These are phyloP conservation scores for Cyclotella kingstonii DNA, from an alignment of 108 stramenopile species.

Conservation along the genomic window DNA sequence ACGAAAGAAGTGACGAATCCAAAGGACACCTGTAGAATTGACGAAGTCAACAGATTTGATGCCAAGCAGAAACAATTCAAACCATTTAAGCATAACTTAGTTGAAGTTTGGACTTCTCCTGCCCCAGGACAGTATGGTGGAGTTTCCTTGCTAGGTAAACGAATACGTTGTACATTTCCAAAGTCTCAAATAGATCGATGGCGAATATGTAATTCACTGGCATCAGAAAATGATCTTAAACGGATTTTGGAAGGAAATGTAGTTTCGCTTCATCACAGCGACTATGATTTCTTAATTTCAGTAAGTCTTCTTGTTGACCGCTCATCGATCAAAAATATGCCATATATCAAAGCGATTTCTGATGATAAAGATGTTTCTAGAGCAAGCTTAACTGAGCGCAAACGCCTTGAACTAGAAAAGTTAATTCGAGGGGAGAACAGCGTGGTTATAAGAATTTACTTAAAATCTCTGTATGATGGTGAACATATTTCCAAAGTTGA, in stretches of 20 bases:
- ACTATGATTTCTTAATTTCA: constrained; percentile 10
- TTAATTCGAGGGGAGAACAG: constrained; percentile 55
- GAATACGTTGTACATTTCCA: constrained; percentile 64
- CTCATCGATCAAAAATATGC: constrained; percentile 24
- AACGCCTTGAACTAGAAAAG: constrained; percentile 42
- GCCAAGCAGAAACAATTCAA: not conserved
- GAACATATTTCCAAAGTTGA: constrained; percentile 17
- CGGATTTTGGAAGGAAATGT: constrained; percentile 64
- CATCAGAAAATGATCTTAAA: constrained; percentile 7
- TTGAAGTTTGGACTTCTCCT: constrained; percentile 65
- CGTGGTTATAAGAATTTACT: constrained; percentile 39
- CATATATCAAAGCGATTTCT: constrained; percentile 45
- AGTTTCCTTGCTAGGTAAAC: constrained; percentile 57
- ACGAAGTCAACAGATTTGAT: not conserved
- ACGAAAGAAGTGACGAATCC: not conserved
- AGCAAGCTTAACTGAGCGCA: constrained; percentile 26
- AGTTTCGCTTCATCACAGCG: constrained; percentile 44
- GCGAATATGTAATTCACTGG: constrained; percentile 12
- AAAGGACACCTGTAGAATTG: too few species aligned
- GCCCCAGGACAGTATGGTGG: constrained; percentile 60
- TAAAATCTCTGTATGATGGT: constrained; percentile 36
- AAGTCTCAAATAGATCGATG: constrained; percentile 20
- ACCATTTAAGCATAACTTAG: constrained; percentile 10
- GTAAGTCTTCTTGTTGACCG: constrained; percentile 57
- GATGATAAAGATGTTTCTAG: constrained; percentile 22